Evolutionary conservation across 1,284 basidiomycete genomes (phyloP).

Genomic region (Exobasidium rhododendri): DNA sequence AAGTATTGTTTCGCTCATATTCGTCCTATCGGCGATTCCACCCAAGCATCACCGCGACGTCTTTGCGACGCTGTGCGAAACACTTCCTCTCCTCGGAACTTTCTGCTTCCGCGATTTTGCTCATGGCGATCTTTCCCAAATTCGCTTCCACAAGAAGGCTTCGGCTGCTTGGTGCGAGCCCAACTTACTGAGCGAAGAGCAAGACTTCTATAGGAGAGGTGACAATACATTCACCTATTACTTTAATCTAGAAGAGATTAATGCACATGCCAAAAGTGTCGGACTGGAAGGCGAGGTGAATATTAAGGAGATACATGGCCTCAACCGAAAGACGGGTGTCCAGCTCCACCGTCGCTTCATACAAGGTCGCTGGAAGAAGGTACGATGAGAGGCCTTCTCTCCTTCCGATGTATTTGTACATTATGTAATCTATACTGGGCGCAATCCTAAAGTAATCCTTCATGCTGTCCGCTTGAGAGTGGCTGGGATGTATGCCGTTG

Average conservation of each 20-base stretch:
- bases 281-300: constrained; percentile 35
- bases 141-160: constrained; percentile 53
- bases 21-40: constrained; percentile 36
- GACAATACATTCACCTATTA: constrained; percentile 56
- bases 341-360: constrained; percentile 25
- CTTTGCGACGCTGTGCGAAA: constrained; percentile 23
- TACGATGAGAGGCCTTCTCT: not conserved
- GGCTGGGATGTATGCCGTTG: too few relatives aligned
- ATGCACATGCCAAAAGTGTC: constrained; percentile 18
- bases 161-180: constrained; percentile 51
- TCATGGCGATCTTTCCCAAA: constrained; percentile 52
- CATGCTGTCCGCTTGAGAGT: too few relatives aligned
- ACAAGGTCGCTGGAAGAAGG: constrained; percentile 21
- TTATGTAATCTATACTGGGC: too few relatives aligned
- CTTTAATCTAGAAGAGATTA: constrained; percentile 45
- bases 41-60: constrained; percentile 40
- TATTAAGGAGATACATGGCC: constrained; percentile 30
- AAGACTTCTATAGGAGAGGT: constrained; percentile 51
- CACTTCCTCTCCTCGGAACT: constrained; percentile 10
- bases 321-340: constrained; percentile 37
- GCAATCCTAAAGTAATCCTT: too few relatives aligned
- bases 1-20: constrained; percentile 18
- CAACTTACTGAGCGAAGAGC: constrained; percentile 35
- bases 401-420: too few relatives aligned
- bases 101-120: constrained; percentile 56